Conservation (phyloP, 2,329 filamentous ascomycete species). For the Exophiala oligosperma region DNA sequence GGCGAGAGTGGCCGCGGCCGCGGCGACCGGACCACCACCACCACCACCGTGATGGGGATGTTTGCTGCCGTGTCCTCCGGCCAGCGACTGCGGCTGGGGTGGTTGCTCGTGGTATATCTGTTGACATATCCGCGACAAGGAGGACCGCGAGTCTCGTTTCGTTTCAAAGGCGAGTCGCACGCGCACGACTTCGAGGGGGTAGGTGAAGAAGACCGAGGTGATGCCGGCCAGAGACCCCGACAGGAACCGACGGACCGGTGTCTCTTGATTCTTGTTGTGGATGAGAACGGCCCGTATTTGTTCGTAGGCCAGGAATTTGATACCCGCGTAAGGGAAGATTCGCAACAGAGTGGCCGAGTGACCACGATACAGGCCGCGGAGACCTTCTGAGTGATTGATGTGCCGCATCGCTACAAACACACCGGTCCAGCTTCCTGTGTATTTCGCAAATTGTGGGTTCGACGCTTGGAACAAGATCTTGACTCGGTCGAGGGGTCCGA, state of each 20-base stretch:
- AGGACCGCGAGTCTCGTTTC: slow-evolving; percentile 68
- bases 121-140: slow-evolving; percentile 72
- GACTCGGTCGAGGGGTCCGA: slow-evolving; percentile 92
- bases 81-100: slow-evolving; percentile 34
- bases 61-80: slow-evolving; percentile 35
- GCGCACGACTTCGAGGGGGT: slow-evolving; percentile 88
- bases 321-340: slow-evolving; percentile 95
- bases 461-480: slow-evolving; percentile 98
- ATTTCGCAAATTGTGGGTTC: slow-evolving; percentile 91
- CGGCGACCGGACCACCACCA: slow-evolving; percentile 34
- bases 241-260: slow-evolving; percentile 65
- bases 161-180: slow-evolving; percentile 96
- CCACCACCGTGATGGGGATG: too few relatives aligned
- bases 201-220: slow-evolving; percentile 92
- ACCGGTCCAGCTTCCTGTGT: slow-evolving; percentile 84
- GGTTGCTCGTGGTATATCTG: slow-evolving; percentile 82
- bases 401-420: slow-evolving; percentile 78
- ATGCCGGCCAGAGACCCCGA: slow-evolving; percentile 62
- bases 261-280: slow-evolving; percentile 70
- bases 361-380: slow-evolving; percentile 79
- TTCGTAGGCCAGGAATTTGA: slow-evolving; percentile 98
- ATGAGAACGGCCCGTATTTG: slow-evolving; percentile 85
- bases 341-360: slow-evolving; percentile 91
- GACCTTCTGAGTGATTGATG: slow-evolving; percentile 75
- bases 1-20: slow-evolving; percentile 41